Evolutionary conservation across 176 grass and related monocot genomes (phyloP).

Genomic region (Saccharum officinarum): DNA sequence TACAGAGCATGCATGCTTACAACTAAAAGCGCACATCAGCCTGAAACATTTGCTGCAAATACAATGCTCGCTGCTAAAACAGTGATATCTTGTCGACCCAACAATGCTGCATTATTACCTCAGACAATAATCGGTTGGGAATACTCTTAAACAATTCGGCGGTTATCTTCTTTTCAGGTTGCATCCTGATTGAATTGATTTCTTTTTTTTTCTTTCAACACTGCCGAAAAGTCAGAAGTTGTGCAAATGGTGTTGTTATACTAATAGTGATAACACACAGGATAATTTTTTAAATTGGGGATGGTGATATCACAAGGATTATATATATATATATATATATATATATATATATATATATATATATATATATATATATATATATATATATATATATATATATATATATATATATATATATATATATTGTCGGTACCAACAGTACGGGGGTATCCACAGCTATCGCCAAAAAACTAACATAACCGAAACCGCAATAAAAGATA

Average conservation of each 20-base stretch:
- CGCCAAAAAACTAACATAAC: too few relatives aligned
- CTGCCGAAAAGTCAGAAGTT: constrained; percentile 23
- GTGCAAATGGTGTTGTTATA: neutral
- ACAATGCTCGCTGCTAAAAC: constrained; percentile 22
- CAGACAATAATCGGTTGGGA: constrained; percentile 5
- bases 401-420: too few relatives aligned
- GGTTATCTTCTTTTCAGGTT: neutral
- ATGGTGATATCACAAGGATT: too few relatives aligned
- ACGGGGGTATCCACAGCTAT: too few relatives aligned
- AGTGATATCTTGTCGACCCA: constrained; percentile 42
- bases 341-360: too few relatives aligned
- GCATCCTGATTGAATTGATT: neutral
- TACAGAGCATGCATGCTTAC: constrained; percentile 18
- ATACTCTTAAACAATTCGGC: neutral
- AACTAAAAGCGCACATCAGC: constrained; percentile 21
- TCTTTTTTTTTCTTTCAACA: neutral
- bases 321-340: too few relatives aligned
- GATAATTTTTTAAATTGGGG: too few relatives aligned
- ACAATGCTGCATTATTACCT: constrained; percentile 3
- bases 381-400: too few relatives aligned
- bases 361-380: too few relatives aligned
- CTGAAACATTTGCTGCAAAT: constrained; percentile 15
- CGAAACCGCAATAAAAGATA: too few relatives aligned
- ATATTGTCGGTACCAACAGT: too few relatives aligned
- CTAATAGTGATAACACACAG: neutral